Base-by-base conservation (phyloP, 2,329 filamentous ascomycete species). In the Coleophoma eucalyptorum region DNA sequence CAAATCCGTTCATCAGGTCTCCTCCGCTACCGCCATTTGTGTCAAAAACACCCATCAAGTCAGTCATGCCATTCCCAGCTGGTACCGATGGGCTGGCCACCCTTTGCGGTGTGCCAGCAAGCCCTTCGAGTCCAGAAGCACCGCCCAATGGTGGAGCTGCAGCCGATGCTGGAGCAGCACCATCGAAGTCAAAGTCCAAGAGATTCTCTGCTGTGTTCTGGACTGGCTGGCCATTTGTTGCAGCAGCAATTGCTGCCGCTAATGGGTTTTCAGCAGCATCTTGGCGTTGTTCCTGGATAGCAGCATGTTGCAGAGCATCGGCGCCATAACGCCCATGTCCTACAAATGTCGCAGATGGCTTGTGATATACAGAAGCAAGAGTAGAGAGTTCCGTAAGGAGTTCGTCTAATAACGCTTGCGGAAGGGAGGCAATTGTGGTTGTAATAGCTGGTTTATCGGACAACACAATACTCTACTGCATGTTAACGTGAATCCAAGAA, bases 291-390 rank as follows among this genome's bases (percentile, higher is more conserved):
- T 99, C 94, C 74, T 96, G 92, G 66, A 99, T 96, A 54, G 94
- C 94, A 46, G 93, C 93, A 59, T 88, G 87, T 71, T 97, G 94
- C 64, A 99, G 90, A 54, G 90, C 91, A 69, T 96, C 92, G 45
- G 94, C 92, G 35, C 93, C 94, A 61, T 90, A 97, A 42, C 93
- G 86, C 40, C 94, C 94, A 71, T 96, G 91, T 60, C 94, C 94
- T 51, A 99, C 87, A 70, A 99, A 99, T n/a, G 93, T 91, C 78
- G 96, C 90, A 42, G 94, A 92, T 8, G 92, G 92, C 73, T 96
- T 97, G 81, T 99, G 94, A 72, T 99, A 99, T 19, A 99, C 94
- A 1, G 93, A 97, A 7, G 94, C 91, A 31, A 99, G 81, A 10
- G 94, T 97, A 12, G 93, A 97, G 32, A 99, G 82, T 69, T 99